These are phyloP conservation scores for Pueraria montana DNA, from an alignment of 306 rosid genomes.

Conservation along the genomic window DNA sequence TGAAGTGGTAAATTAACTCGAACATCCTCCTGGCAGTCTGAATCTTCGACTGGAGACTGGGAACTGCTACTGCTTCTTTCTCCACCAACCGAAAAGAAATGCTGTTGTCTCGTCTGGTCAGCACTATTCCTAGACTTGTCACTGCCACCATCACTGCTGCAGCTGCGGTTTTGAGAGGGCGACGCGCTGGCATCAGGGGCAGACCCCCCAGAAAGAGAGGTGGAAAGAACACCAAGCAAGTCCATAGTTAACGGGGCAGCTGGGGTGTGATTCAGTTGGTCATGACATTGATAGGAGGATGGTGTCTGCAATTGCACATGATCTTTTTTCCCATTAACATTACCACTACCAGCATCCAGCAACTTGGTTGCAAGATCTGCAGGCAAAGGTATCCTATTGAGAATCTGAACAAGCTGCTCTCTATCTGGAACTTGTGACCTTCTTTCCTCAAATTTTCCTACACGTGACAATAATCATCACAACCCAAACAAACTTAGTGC, in stretches of 20 bases:
- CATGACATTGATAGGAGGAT: constrained; percentile 50
- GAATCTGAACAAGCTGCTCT: constrained; percentile 84
- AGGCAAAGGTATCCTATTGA: constrained; percentile 81
- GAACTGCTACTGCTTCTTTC: constrained; percentile 88
- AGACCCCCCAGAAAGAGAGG: constrained; percentile 70
- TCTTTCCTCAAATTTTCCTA: constrained; percentile 81
- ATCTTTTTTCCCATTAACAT: constrained; percentile 58
- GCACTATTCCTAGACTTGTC: constrained; percentile 62
- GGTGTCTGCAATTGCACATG: constrained; percentile 54
- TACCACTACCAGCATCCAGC: constrained; percentile 68
- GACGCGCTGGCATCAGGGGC: constrained; percentile 59
- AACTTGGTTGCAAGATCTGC: constrained; percentile 81
- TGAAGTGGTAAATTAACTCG: constrained; percentile 77
- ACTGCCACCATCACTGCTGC: constrained; percentile 66
- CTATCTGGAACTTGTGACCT: constrained; percentile 66
- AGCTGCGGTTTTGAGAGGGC: constrained; percentile 70
- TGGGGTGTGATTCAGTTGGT: constrained; percentile 63
- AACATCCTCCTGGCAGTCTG: constrained; percentile 66
- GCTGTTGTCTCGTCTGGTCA: constrained; percentile 51
- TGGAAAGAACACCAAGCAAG: constrained; percentile 80
- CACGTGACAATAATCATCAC: constrained; percentile 22
- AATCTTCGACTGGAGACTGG: constrained; percentile 86
- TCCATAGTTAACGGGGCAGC: constrained; percentile 74
- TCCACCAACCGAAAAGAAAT: constrained; percentile 70
- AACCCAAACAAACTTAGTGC: constrained; percentile 28